A percentile compares a stretch with the other conserved stretches of the same genome.
These are phyloP conservation scores for Aureoboletus auriporus DNA, from an alignment of 768 basidiomycete species.

Conservation along the genomic window DNA sequence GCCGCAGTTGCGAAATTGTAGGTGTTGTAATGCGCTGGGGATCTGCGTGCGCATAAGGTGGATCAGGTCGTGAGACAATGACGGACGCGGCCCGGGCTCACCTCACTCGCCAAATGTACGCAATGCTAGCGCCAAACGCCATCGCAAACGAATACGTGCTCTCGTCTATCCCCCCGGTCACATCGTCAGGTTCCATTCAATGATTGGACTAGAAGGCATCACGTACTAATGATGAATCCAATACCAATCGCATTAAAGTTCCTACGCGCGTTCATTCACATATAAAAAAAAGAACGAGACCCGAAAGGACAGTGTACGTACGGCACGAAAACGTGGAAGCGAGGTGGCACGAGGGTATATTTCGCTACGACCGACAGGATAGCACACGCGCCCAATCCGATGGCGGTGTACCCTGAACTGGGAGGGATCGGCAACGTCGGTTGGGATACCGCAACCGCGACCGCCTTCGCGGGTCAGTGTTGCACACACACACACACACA, in stretches of 20 bases:
- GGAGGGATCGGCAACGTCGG: constrained; percentile 38
- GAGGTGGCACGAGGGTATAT: constrained; percentile 17
- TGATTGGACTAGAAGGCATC: neutral
- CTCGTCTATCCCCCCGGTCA: constrained; percentile 4
- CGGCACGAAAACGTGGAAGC: neutral
- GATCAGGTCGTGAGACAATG: neutral
- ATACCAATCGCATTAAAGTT: constrained; percentile 29
- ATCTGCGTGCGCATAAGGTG: neutral
- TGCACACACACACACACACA: neutral
- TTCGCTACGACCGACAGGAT: constrained; percentile 44
- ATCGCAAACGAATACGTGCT: constrained; percentile 24
- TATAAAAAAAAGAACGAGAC: too few relatives aligned
- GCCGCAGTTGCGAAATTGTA: constrained; percentile 37
- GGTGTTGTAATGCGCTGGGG: constrained; percentile 7
- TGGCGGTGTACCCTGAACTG: constrained; percentile 56
- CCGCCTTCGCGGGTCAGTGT: constrained; percentile 4
- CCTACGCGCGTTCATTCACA: neutral
- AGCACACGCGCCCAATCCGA: constrained; percentile 46
- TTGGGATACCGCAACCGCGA: constrained; percentile 20
- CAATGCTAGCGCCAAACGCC: constrained; percentile 22
- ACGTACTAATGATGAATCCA: constrained; percentile 15
- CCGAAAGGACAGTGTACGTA: too few relatives aligned
- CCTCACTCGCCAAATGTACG: constrained; percentile 16
- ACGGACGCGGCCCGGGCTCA: neutral
- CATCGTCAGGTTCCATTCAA: too few relatives aligned